Evolutionary conservation across 352 stramenopile species (phyloP).

Genomic region (Aphanomyces euteiches): DNA sequence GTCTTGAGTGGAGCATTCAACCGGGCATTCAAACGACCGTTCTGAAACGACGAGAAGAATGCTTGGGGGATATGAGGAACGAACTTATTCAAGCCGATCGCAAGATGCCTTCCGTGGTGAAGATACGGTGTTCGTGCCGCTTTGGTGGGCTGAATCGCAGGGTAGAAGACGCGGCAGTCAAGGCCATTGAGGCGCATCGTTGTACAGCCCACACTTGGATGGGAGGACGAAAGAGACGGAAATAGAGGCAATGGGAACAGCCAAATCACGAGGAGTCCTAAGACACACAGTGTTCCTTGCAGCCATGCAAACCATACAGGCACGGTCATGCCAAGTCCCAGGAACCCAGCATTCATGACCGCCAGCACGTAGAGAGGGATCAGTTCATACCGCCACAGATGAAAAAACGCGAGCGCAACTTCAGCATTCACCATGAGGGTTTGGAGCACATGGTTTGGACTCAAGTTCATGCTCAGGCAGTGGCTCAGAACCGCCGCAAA

Average conservation of each 20-base stretch:
- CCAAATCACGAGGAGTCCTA: neutral
- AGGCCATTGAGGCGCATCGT: slow-evolving; percentile 41
- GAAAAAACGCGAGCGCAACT: neutral
- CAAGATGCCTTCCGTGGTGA: slow-evolving; percentile 52
- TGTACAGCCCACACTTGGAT: slow-evolving; percentile 39
- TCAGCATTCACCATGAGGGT: neutral
- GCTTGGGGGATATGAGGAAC: slow-evolving; percentile 40
- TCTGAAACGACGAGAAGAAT: slow-evolving; percentile 52
- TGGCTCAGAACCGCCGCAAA: neutral
- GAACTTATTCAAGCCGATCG: slow-evolving; percentile 47
- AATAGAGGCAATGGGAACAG: slow-evolving; percentile 15
- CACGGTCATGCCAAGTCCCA: neutral
- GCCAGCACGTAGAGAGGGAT: neutral
- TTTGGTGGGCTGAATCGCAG: slow-evolving; percentile 24
- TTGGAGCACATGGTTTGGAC: neutral
- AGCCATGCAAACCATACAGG: neutral
- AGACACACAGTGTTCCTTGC: slow-evolving; percentile 4
- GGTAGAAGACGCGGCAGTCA: slow-evolving; percentile 68
- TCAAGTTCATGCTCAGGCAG: too few relatives aligned
- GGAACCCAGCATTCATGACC: neutral
- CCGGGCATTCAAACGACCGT: slow-evolving; percentile 46
- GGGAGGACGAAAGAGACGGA: neutral
- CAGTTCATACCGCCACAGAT: slow-evolving; percentile 3
- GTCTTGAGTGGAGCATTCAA: slow-evolving; percentile 40
- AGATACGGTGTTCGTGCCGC: slow-evolving; percentile 35